A percentile compares a stretch with the other conserved stretches of the same genome.
phyloP scores from a whole-genome alignment of 768 basidiomycete species.

The Candolleomyces efflorescens region DNA sequence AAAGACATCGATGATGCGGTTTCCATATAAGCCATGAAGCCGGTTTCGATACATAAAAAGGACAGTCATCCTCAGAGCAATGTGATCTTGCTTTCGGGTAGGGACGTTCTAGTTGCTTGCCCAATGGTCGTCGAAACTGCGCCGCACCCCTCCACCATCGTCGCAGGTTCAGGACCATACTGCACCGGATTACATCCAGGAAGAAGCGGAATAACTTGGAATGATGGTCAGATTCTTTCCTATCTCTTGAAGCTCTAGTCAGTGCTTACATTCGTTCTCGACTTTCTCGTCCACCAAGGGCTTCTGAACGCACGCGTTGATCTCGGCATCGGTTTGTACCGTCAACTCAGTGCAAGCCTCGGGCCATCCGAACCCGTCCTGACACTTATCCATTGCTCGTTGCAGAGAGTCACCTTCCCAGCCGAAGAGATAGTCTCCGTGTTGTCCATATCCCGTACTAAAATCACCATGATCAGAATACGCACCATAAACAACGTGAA shows the following conservation, averaged over 20 bases:
- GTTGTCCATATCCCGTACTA: constrained; percentile 2
- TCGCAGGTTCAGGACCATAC: constrained; percentile 1
- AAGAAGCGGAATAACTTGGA: background rate
- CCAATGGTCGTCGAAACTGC: background rate
- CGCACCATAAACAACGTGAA: background rate
- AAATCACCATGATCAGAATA: background rate
- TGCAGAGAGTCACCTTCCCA: constrained; percentile 11
- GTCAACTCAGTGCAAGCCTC: constrained; percentile 2
- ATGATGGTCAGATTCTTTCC: background rate
- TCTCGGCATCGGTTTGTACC: constrained; percentile 1
- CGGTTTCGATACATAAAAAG: too few relatives aligned
- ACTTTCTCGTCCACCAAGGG: background rate
- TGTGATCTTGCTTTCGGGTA: too few relatives aligned
- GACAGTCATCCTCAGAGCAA: too few relatives aligned
- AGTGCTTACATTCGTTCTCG: constrained; percentile 2
- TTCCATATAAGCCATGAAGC: too few relatives aligned
- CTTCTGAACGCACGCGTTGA: background rate
- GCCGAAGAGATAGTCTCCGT: constrained; percentile 9
- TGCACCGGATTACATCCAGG: constrained; percentile 1
- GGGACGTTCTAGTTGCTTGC: too few relatives aligned
- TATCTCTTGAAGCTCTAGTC: background rate
- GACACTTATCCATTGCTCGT: constrained; percentile 8
- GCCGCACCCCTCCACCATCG: background rate
- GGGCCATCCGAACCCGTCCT: background rate
- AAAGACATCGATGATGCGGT: too few relatives aligned